Percentiles rank a stretch among this genome's conserved stretches.
Conservation (phyloP, 345 rosid species). For the Aurinia saxatilis region DNA sequence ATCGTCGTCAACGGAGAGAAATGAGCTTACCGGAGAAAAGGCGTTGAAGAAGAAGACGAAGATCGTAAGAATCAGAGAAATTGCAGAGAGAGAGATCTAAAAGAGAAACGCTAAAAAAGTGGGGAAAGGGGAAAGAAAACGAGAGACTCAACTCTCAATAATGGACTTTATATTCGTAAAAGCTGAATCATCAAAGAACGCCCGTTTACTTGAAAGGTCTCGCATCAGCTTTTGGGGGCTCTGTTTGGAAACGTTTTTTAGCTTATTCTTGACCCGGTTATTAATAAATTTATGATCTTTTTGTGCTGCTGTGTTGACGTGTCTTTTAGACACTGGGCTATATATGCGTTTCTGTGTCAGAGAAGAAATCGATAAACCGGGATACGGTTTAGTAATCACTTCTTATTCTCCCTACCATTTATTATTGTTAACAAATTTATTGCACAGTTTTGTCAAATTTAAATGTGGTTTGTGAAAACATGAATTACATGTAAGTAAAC, state of each 20-base stretch:
- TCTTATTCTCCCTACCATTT: too few species aligned
- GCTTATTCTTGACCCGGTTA: conserved; percentile 18
- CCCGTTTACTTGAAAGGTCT: conserved; percentile 30
- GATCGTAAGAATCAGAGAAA: neutral
- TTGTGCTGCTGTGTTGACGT: conserved; percentile 6
- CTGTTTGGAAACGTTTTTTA: conserved; percentile 16
- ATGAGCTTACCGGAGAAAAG: conserved; percentile 19
- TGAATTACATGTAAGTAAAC: too few species aligned
- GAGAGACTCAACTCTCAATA: neutral
- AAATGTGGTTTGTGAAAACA: too few species aligned
- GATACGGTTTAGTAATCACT: too few species aligned
- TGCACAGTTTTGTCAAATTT: too few species aligned
- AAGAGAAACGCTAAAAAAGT: neutral
- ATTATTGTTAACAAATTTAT: too few species aligned
- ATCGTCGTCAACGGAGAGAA: conserved; percentile 3
- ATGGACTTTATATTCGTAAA: conserved; percentile 17
- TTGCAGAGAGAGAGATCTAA: conserved; percentile 28
- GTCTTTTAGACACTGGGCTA: neutral
- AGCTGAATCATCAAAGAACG: conserved; percentile 3
- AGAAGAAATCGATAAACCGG: too few species aligned
- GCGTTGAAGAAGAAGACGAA: neutral
- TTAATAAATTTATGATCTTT: neutral
- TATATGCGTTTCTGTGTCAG: neutral
- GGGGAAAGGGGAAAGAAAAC: neutral
- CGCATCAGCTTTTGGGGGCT: conserved; percentile 12